A percentile compares a stretch with the other conserved stretches of the same genome.
These are phyloP conservation scores for Leccinum subgranulosum DNA, from an alignment of 768 basidiomycete species.

Conservation along the genomic window DNA sequence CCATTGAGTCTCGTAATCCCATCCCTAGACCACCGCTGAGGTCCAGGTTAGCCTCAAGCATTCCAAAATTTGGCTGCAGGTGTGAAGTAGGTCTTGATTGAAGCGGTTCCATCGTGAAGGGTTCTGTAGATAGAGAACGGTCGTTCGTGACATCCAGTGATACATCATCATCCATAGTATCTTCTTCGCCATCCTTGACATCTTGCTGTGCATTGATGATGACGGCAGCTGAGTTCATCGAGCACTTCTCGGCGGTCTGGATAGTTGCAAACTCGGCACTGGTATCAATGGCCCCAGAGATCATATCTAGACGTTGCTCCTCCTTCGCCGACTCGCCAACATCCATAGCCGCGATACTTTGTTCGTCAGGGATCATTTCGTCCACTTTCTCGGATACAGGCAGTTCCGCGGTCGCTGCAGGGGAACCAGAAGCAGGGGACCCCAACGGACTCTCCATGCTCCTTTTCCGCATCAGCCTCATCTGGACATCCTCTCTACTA, in stretches of 20 bases:
- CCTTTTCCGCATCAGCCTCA: conserved; percentile 43
- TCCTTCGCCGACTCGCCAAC: conserved; percentile 10
- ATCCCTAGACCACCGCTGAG: conserved; percentile 22
- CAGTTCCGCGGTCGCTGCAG: conserved; percentile 1
- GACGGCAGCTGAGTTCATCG: conserved; percentile 16
- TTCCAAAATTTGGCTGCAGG: conserved; percentile 12
- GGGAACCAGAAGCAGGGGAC: conserved; percentile 15
- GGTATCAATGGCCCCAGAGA: conserved; percentile 34
- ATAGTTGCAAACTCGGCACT: conserved; percentile 53
- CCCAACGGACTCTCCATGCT: conserved; percentile 43
- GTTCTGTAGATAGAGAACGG: background rate
- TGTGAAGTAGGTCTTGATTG: conserved; percentile 10
- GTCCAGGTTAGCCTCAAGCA: conserved; percentile 25
- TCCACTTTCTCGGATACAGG: background rate
- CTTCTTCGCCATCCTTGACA: background rate
- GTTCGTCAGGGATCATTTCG: background rate
- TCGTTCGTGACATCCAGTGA: background rate
- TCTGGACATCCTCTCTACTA: conserved; percentile 51
- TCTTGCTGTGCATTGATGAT: background rate
- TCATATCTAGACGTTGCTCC: conserved; percentile 38
- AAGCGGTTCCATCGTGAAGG: background rate
- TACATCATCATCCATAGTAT: background rate
- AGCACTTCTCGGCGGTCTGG: conserved; percentile 44
- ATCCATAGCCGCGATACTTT: background rate
- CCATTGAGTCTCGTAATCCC: conserved; percentile 38